Evolutionary conservation across 2,329 filamentous ascomycete species (phyloP).

Genomic region (Claviceps africana): DNA sequence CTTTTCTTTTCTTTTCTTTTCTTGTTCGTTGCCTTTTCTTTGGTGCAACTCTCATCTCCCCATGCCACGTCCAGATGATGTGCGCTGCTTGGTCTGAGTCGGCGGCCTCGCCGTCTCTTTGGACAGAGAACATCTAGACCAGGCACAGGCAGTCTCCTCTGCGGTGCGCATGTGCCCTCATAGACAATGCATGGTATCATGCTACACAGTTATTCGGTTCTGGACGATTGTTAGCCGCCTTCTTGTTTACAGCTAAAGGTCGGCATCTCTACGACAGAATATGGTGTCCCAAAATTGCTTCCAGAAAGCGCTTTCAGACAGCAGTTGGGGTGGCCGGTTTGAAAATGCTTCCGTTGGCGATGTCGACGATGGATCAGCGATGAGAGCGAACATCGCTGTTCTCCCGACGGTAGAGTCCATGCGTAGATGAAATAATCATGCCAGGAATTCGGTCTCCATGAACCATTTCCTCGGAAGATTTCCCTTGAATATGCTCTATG

Average conservation of each 20-base stretch:
- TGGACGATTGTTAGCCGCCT: not conserved
- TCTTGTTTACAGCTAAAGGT: not conserved
- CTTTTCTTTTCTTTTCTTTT: not conserved
- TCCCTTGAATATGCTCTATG: not conserved
- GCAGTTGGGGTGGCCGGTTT: not conserved
- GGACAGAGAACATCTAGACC: not conserved
- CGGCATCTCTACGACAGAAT: not conserved
- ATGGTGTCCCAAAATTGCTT: not conserved
- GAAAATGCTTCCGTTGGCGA: not conserved
- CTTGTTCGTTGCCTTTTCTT: too few species aligned
- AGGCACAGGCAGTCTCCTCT: not conserved
- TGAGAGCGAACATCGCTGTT: not conserved
- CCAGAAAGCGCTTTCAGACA: not conserved
- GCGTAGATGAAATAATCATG: not conserved
- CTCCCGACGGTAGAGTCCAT: not conserved
- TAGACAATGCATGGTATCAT: not conserved
- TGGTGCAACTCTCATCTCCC: too few species aligned
- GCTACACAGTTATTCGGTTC: not conserved
- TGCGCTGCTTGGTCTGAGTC: not conserved
- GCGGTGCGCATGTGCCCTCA: not conserved
- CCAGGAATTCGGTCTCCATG: not conserved
- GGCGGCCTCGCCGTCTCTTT: not conserved
- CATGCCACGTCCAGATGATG: not conserved
- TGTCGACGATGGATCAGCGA: not conserved
- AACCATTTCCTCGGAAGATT: not conserved